Percentiles rank a stretch among this genome's conserved stretches.
phyloP scores from a whole-genome alignment of 768 basidiomycete genomes.

The Boletus speciosus region DNA sequence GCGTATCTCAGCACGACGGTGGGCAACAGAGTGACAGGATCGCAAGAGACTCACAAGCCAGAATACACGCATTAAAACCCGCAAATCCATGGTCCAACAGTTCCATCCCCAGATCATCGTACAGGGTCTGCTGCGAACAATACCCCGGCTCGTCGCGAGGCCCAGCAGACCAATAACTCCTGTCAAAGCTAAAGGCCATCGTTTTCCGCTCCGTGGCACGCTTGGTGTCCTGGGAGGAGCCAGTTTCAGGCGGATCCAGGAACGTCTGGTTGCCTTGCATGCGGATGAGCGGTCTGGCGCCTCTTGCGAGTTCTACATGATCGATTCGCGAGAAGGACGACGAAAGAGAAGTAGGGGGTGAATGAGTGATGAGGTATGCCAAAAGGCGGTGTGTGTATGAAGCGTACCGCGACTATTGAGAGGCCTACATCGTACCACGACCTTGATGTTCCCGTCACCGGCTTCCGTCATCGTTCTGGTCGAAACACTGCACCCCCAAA shows the following conservation, averaged over 20 bases:
- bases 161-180: slow-evolving; percentile 96
- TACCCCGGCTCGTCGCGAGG: slow-evolving; percentile 85
- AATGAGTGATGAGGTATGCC: slow-evolving; percentile 1
- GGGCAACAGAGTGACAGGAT: background rate
- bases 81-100: slow-evolving; percentile 92
- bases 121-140: slow-evolving; percentile 92
- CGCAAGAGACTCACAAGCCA: slow-evolving; percentile 78
- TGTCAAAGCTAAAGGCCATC: slow-evolving; percentile 93
- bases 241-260: slow-evolving; percentile 82
- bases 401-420: slow-evolving; percentile 88
- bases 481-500: slow-evolving; percentile 16
- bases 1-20: background rate
- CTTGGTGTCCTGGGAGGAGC: slow-evolving; percentile 64
- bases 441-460: slow-evolving; percentile 88
- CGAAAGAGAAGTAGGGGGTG: background rate
- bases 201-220: slow-evolving; percentile 88
- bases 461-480: slow-evolving; percentile 58
- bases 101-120: slow-evolving; percentile 91
- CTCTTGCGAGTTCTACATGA: slow-evolving; percentile 78
- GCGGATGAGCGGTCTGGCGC: slow-evolving; percentile 89
- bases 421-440: slow-evolving; percentile 93
- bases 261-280: slow-evolving; percentile 95
- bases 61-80: slow-evolving; percentile 97
- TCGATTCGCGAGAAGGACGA: background rate
- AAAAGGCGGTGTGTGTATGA: slow-evolving; percentile 2